Conservation (phyloP, 1,284 basidiomycete species). For the Ceratobasidium sp. region DNA sequence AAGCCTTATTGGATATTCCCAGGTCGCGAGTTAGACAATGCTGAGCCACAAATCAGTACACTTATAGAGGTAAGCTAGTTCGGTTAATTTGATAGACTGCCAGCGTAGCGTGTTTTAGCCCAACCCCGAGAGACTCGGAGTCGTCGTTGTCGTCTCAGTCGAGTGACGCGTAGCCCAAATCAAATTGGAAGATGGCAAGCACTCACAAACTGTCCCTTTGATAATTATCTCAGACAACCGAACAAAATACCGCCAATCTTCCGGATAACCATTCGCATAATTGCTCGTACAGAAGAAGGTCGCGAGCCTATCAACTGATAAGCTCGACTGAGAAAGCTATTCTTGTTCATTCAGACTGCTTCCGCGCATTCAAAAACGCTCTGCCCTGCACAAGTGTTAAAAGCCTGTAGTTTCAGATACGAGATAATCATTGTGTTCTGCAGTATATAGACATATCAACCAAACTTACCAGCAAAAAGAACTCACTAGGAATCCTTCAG, state of each 20-base stretch:
- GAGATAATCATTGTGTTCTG: neutral
- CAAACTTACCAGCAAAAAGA: neutral
- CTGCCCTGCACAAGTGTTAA: neutral
- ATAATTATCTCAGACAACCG: neutral
- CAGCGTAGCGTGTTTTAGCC: neutral
- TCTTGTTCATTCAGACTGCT: neutral
- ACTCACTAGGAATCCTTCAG: neutral
- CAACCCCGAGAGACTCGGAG: neutral
- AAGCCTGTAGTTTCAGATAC: neutral
- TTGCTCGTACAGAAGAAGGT: too few relatives aligned
- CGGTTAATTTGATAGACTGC: neutral
- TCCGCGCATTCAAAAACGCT: neutral
- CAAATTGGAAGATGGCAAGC: slow-evolving; percentile 2
- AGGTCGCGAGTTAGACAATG: neutral
- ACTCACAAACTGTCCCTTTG: neutral
- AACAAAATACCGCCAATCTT: neutral
- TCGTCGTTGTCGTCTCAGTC: neutral
- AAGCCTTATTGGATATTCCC: neutral
- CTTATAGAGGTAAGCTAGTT: neutral
- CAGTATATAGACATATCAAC: neutral
- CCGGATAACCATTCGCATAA: neutral
- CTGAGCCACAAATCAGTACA: neutral
- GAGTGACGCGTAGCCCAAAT: neutral
- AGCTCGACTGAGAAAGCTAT: slow-evolving; percentile 6
- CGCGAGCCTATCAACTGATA: neutral